Base-by-base conservation (phyloP, 2,329 filamentous ascomycete genomes). In the Cercospora zeina region DNA sequence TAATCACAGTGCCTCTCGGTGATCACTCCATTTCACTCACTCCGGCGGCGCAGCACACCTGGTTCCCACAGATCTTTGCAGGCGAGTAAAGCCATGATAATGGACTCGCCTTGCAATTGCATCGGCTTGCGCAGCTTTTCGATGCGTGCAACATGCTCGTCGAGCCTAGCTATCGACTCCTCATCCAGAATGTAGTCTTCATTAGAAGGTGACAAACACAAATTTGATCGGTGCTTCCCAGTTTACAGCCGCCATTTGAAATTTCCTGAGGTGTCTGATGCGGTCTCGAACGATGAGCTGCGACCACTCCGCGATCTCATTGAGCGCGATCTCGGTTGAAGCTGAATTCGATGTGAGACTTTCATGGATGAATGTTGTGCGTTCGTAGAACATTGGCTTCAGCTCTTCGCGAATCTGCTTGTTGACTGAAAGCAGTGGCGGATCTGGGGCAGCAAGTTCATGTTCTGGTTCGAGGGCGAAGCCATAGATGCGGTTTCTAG, bases 31-130 rank as follows among this genome's bases (percentile, higher is more conserved):
- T 6, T 9, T 45, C 39, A 19, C 19, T 19, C 39, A 45, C n/a
- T n/a, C n/a, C n/a, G n/a, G n/a, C n/a, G n/a, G n/a, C 9, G 3
- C 39, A 45, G 39, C 39, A 19, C 7, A 19, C 24, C 24, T 49
- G 9, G 9, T 8, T 27, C 45, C 53, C 53, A 55, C 7, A 39
- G 31, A 7, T 55, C 21, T 11, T 33, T 21, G 6, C 24, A 14
- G n/a, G 13, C 36, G 19, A 49, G 9, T 16, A 58, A 19, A 24
- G 31, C 55, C 55, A 49, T 21, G 42, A 34, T 30, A 13, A 58
- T 58, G 9, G 14, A 45, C 27, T 58, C 55, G 31, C 55, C 55
- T 16, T 58, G 24, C 30, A 49, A n/a, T 8, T 31, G 21, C 55
- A 58, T 8, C 8, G 42, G 14, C 42, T 36, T 21, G 5, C 55